These are phyloP conservation scores for Apocynum venetum DNA, from an alignment of 257 asterid species.

Conservation along the genomic window DNA sequence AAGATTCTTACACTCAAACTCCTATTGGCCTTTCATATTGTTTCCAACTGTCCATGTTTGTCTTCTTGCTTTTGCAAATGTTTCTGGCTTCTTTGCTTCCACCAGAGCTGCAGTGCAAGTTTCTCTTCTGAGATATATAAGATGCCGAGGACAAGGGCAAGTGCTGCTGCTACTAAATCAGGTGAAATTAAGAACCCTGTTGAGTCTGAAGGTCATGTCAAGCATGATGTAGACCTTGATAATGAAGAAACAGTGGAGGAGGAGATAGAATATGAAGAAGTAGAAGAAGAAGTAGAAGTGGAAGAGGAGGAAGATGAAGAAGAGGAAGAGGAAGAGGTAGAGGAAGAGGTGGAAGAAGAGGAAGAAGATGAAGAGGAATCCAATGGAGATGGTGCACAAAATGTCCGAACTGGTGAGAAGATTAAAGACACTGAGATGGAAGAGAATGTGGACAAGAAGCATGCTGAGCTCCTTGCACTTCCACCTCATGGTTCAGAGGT, in stretches of 20 bases:
- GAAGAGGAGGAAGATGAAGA: slow-evolving; percentile 49
- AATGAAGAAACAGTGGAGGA: slow-evolving; percentile 63
- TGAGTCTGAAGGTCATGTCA: slow-evolving; percentile 76
- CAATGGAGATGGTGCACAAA: slow-evolving; percentile 28
- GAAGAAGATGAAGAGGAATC: slow-evolving; percentile 45
- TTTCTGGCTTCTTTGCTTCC: slow-evolving; percentile 68
- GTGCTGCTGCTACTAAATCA: slow-evolving; percentile 50
- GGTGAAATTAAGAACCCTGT: slow-evolving; percentile 53
- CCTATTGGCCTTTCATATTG: slow-evolving; percentile 79
- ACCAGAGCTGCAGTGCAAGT: slow-evolving; percentile 72
- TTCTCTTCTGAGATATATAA: slow-evolving; percentile 48
- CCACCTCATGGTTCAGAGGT: slow-evolving; percentile 98
- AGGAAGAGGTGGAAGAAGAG: slow-evolving; percentile 49
- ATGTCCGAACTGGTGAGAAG: slow-evolving; percentile 40
- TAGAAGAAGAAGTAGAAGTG: slow-evolving; percentile 75
- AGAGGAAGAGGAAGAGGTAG: slow-evolving; percentile 66
- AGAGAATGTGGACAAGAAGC: slow-evolving; percentile 48
- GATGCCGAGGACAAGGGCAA: slow-evolving; percentile 84
- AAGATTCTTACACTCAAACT: slow-evolving; percentile 52
- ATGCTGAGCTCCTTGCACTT: slow-evolving; percentile 83
- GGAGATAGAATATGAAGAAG: slow-evolving; percentile 88
- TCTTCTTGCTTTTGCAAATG: slow-evolving; percentile 89
- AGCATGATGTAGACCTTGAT: slow-evolving; percentile 58
- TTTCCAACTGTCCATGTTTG: slow-evolving; percentile 62
- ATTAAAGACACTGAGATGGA: slow-evolving; percentile 50